Base-by-base conservation (phyloP, 1,139 yeast genomes). In the Geotrichum europaeum region DNA sequence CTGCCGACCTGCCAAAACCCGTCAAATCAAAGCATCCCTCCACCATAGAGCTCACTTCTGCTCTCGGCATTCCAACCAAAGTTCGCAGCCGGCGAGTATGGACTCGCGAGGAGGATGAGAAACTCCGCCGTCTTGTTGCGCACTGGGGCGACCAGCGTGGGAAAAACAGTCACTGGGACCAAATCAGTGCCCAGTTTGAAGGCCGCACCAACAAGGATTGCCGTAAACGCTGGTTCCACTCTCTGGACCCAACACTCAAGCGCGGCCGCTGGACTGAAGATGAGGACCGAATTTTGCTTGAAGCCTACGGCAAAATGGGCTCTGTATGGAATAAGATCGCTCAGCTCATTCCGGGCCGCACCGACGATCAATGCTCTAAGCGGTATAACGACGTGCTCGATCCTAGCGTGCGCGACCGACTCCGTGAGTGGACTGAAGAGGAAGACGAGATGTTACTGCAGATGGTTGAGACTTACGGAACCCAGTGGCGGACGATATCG, bases 341-440 rank as follows among this genome's bases (percentile, higher is more conserved):
- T 0, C 76, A 79, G 58, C 85, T 82, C 59, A 87, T 91, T 13
- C 81, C 84, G 1, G 96, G 97, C 2, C 78, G 98, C 68, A 92
- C 96, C 0, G 97, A 91, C 70, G 97, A 91, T 72, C 98, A 92
- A 75, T 92, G 97, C 75, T 90, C 96, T 1, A 92, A 92, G 70
- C 76, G 98, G 66, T 92, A 90, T 72, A 84, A 87, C 24, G 98
- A 92, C 69, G 96, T 91, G 1, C 75, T 92, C 62, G 96, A 89
- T 67, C 97, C 97, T 2, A 81, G 75, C 67, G 86, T 94, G 4
- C 84, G 85, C 62, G 91, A 88, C 67, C 76, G 97, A 59, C 77
- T 90, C 55, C 81, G 89, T 65, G 86, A 88, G 4, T 92, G 98
- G 98, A 78, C 84, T 0, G 70, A 80, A 49, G 89, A 84, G 15